A percentile compares a stretch with the other conserved stretches of the same genome.
These are phyloP conservation scores for Xanthoconium purpureum DNA, from an alignment of 768 basidiomycete species.

Conservation along the genomic window DNA sequence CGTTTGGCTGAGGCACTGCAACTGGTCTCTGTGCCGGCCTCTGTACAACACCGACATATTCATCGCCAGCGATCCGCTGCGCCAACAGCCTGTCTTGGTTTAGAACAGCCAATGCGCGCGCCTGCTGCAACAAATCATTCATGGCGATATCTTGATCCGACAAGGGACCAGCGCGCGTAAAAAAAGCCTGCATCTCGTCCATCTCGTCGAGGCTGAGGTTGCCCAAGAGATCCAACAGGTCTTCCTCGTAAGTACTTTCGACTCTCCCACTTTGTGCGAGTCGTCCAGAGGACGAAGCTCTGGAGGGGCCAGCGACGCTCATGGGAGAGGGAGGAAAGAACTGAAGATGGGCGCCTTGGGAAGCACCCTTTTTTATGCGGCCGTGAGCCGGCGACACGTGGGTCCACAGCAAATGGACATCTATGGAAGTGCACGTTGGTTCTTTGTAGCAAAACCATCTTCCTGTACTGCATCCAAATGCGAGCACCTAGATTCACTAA, in stretches of 20 bases:
- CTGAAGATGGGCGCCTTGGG: neutral
- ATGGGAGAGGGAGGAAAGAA: constrained; percentile 20
- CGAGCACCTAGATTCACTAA: too few species aligned
- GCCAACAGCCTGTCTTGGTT: constrained; percentile 26
- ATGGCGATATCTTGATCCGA: constrained; percentile 27
- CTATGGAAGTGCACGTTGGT: neutral
- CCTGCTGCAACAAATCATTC: constrained; percentile 25
- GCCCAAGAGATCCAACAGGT: constrained; percentile 19
- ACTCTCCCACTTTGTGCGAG: constrained; percentile 8
- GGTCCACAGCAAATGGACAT: neutral
- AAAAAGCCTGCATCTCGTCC: constrained; percentile 16
- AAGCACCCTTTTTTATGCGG: neutral
- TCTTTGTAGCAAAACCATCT: too few species aligned
- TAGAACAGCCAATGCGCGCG: constrained; percentile 11
- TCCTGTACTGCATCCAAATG: too few species aligned
- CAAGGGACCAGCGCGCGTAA: constrained; percentile 7
- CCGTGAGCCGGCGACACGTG: constrained; percentile 3
- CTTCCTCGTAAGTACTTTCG: constrained; percentile 26
- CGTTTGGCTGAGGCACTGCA: neutral
- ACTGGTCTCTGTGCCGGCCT: neutral
- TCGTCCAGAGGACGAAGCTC: constrained; percentile 5
- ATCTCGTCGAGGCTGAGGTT: constrained; percentile 20
- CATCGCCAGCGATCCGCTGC: constrained; percentile 12
- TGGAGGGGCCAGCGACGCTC: constrained; percentile 28
- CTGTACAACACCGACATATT: neutral